phyloP scores from a whole-genome alignment of 2,329 filamentous ascomycete species.

The Amphichorda felina region DNA sequence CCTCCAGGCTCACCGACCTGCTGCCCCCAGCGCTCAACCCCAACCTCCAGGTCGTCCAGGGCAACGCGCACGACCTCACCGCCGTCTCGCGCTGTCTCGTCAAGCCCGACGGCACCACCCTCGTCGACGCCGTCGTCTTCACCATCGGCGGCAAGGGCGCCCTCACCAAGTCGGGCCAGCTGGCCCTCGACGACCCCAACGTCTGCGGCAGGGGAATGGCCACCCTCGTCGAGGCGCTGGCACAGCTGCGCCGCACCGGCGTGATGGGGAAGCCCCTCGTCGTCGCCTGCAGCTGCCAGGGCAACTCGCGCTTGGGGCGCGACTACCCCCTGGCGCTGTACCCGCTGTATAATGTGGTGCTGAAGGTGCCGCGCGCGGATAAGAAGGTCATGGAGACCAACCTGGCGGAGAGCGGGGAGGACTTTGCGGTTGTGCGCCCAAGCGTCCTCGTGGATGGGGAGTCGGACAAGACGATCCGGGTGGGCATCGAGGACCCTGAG shows the following conservation, averaged over 20 bases:
- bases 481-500: conserved; percentile 25
- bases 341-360: conserved; percentile 29
- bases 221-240: conserved; percentile 27
- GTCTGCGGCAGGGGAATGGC: conserved; percentile 33
- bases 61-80: conserved; percentile 31
- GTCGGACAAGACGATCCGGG: conserved; percentile 16
- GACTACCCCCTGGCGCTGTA: conserved; percentile 29
- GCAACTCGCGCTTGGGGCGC: conserved; percentile 19
- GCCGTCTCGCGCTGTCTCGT: conserved; percentile 24
- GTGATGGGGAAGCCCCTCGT: conserved; percentile 18
- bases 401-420: conserved; percentile 15
- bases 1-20: conserved; percentile 30
- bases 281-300: conserved; percentile 24
- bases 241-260: conserved; percentile 13
- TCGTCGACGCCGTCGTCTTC: conserved; percentile 34
- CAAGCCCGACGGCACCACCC: conserved; percentile 9
- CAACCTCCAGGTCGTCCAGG: conserved; percentile 30
- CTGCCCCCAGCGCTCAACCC: conserved; percentile 16
- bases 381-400: conserved; percentile 33
- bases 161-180: conserved; percentile 16
- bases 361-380: conserved; percentile 31
- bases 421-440: conserved; percentile 24
- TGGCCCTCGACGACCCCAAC: conserved; percentile 29
- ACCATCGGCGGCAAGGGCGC: conserved; percentile 29
- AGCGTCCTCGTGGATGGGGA: conserved; percentile 21